phyloP scores from a whole-genome alignment of 345 rosid species.

The Carallia pectinifolia region DNA sequence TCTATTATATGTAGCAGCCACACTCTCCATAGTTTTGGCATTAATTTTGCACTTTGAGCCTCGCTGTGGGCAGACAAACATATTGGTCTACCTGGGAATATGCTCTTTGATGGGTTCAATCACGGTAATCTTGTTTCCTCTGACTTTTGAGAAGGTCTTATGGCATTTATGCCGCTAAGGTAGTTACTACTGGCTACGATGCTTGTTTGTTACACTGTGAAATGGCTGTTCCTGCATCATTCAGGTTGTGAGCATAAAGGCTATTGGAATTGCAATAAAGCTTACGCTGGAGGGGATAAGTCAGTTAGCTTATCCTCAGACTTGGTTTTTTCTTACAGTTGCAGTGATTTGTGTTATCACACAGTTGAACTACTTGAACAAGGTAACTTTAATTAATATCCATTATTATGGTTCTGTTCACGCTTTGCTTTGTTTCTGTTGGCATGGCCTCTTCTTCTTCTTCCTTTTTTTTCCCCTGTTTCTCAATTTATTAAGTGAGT shows the following conservation, averaged over 20 bases:
- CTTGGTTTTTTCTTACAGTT: slow-evolving; percentile 87
- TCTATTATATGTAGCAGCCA: slow-evolving; percentile 62
- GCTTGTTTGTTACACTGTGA: background rate
- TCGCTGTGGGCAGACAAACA: slow-evolving; percentile 73
- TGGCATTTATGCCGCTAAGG: background rate
- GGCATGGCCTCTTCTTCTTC: background rate
- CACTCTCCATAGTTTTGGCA: slow-evolving; percentile 65
- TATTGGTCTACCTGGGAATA: slow-evolving; percentile 80
- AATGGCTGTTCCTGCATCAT: background rate
- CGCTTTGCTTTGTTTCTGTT: background rate
- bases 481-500: too few relatives aligned
- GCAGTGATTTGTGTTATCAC: slow-evolving; percentile 78
- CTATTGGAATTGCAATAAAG: slow-evolving; percentile 90
- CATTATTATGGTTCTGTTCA: background rate
- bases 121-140: slow-evolving; percentile 45
- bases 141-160: background rate
- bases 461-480: too few relatives aligned
- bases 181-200: background rate
- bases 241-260: slow-evolving; percentile 93
- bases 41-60: slow-evolving; percentile 85
- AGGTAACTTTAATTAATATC: slow-evolving; percentile 34
- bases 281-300: slow-evolving; percentile 77
- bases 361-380: slow-evolving; percentile 89
- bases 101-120: slow-evolving; percentile 86
- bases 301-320: slow-evolving; percentile 79